phyloP scores from a whole-genome alignment of 345 rosid genomes.

The Linum trigynum region DNA sequence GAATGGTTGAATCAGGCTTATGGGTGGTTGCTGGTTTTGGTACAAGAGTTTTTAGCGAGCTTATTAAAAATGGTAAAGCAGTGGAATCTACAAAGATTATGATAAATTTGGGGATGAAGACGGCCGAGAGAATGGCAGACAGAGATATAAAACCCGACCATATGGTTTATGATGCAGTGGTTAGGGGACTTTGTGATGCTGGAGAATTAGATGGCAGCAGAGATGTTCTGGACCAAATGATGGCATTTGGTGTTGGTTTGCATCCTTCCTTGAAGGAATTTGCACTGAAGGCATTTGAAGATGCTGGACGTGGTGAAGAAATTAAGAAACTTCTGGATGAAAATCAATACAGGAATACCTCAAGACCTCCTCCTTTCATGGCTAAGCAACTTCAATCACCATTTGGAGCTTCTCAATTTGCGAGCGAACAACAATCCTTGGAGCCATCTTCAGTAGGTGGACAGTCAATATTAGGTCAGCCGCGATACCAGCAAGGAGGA shows the following conservation, averaged over 20 bases:
- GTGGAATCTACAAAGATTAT: slow-evolving; percentile 54
- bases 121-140: slow-evolving; percentile 46
- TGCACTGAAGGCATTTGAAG: slow-evolving; percentile 37
- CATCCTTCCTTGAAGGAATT: slow-evolving; percentile 51
- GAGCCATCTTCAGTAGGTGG: slow-evolving; percentile 9
- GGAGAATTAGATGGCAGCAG: slow-evolving; percentile 47
- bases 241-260: slow-evolving; percentile 51
- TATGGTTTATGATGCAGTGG: slow-evolving; percentile 66
- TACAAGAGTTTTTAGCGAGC: slow-evolving; percentile 50
- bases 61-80: slow-evolving; percentile 65
- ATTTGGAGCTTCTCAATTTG: not conserved
- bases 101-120: slow-evolving; percentile 25
- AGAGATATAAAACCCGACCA: slow-evolving; percentile 77
- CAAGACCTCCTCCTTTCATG: slow-evolving; percentile 2
- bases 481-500: not conserved
- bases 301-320: slow-evolving; percentile 52
- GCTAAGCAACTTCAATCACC: slow-evolving; percentile 10
- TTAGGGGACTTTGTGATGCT: slow-evolving; percentile 67
- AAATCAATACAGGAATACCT: slow-evolving; percentile 31
- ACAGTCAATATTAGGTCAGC: slow-evolving; percentile 7
- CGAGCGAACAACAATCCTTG: slow-evolving; percentile 6
- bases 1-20: slow-evolving; percentile 68
- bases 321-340: slow-evolving; percentile 52
- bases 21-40: slow-evolving; percentile 90
- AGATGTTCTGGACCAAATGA: slow-evolving; percentile 60